Percentiles rank a stretch among this genome's conserved stretches.
Evolutionary conservation across 306 rosid genomes (phyloP).

Genomic region (Cucumis sativus): DNA sequence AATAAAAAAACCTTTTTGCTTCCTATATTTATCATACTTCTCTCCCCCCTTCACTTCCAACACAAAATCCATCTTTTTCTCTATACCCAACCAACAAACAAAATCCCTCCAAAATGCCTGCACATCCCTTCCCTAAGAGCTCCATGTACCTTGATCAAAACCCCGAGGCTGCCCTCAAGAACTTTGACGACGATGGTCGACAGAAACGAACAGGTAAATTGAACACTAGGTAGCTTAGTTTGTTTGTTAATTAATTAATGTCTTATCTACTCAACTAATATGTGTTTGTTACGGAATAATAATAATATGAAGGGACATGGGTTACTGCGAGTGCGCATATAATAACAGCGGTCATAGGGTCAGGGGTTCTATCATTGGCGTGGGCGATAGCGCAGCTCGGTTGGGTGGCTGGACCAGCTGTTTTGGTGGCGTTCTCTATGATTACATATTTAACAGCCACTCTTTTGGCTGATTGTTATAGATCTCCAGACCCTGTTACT

Average conservation of each 20-base stretch:
- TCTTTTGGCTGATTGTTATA: slow-evolving; percentile 72
- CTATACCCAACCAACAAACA: background rate
- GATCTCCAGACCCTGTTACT: slow-evolving; percentile 75
- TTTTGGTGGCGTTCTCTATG: slow-evolving; percentile 66
- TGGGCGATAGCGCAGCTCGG: slow-evolving; percentile 94
- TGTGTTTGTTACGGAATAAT: no score
- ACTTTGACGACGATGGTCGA: slow-evolving; percentile 83
- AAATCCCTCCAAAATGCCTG: slow-evolving; percentile 9
- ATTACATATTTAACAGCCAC: slow-evolving; percentile 90
- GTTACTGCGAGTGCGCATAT: slow-evolving; percentile 93
- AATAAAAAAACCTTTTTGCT: background rate
- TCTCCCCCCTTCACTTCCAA: background rate
- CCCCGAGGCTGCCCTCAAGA: slow-evolving; percentile 30
- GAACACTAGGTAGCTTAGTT: background rate
- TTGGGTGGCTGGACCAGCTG: slow-evolving; percentile 84
- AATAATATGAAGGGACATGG: slow-evolving; percentile 63
- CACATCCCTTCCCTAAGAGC: slow-evolving; percentile 30
- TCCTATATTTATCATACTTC: background rate
- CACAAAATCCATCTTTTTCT: background rate
- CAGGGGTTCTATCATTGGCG: slow-evolving; percentile 88
- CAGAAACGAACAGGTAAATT: slow-evolving; percentile 56
- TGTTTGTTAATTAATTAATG: background rate
- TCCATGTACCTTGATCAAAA: slow-evolving; percentile 52
- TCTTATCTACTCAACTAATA: background rate
- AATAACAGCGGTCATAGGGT: slow-evolving; percentile 92